Evolutionary conservation across 2,329 filamentous ascomycete species (phyloP), one percentile per base, ranked within the genome.

Genomic region (Pseudohalonectria lignicola): DNA sequence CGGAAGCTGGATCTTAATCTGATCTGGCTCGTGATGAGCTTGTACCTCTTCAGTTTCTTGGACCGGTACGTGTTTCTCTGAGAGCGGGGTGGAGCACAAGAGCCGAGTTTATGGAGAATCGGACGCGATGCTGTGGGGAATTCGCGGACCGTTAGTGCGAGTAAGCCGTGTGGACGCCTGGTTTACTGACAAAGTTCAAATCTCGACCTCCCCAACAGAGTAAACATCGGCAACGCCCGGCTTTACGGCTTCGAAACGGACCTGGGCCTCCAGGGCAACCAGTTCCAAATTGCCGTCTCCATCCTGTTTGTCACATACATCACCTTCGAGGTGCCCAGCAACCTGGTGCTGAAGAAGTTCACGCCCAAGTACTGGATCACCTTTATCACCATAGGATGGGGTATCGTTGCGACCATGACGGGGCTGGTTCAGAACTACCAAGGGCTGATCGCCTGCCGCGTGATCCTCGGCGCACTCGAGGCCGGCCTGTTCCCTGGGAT

Each of bases 41-140:
- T 83, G 13, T 90, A 90, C 53, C 66, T 87, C 12, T 76, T 87
- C 47, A 82, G 77, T 47, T 88, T 87, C 53, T 60, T 88, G 8
- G 83, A 86, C 52, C 67, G 82, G 71, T 76, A 51, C 54, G 66
- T 60, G 46, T 35, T 19, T 45, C 43, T 30, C 37, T 31, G 30
- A 15, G 12, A 30, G 4, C 28, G 13, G n/a, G n/a, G n/a, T n/a
- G n/a, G n/a, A n/a, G n/a, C n/a, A n/a, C n/a, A n/a, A n/a, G n/a
- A n/a, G n/a, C n/a, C n/a, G n/a, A n/a, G n/a, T n/a, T n/a, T n/a
- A n/a, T n/a, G n/a, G n/a, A n/a, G n/a, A n/a, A n/a, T n/a, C n/a
- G n/a, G n/a, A n/a, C n/a, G n/a, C n/a, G n/a, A n/a, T n/a, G n/a
- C n/a, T n/a, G n/a, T n/a, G n/a, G n/a, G n/a, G n/a, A n/a, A n/a